Conservation (phyloP, 352 stramenopile species). For the Plasmopara muralis region DNA sequence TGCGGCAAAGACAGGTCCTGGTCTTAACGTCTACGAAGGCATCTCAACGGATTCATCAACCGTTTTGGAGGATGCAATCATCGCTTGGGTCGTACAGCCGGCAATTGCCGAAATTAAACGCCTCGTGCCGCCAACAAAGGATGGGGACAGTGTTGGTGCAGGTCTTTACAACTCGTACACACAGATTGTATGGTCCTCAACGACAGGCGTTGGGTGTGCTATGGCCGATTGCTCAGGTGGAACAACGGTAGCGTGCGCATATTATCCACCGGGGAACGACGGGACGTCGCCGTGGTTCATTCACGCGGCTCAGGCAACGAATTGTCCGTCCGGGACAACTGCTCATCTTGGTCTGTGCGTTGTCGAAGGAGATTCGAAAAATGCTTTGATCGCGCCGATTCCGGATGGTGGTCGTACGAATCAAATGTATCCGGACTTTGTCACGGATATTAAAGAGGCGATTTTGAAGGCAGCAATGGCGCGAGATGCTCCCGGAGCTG, state of each 20-base stretch:
- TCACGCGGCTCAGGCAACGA: constrained; percentile 34
- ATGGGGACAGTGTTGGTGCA: constrained; percentile 44
- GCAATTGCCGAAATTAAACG: constrained; percentile 29
- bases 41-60: constrained; percentile 23
- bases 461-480: constrained; percentile 33
- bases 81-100: constrained; percentile 41
- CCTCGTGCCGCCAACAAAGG: constrained; percentile 10
- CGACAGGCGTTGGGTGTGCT: constrained; percentile 57
- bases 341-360: constrained; percentile 41
- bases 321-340: constrained; percentile 42
- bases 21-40: constrained; percentile 45
- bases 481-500: constrained; percentile 12
- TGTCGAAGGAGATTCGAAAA: constrained; percentile 39
- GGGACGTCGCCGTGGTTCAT: constrained; percentile 50
- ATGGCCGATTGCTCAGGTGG: constrained; percentile 38
- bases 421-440: constrained; percentile 45
- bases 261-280: constrained; percentile 51
- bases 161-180: constrained; percentile 71
- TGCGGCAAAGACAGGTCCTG: constrained; percentile 25
- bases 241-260: constrained; percentile 54
- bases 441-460: constrained; percentile 40
- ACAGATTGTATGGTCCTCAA: constrained; percentile 61
- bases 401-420: constrained; percentile 42
- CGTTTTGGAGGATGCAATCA: constrained; percentile 48
- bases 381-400: constrained; percentile 55